Evolutionary conservation across 202 grass and related monocot species (phyloP), one percentile per base, ranked within the genome.

Genomic region (Musa balbisiana): DNA sequence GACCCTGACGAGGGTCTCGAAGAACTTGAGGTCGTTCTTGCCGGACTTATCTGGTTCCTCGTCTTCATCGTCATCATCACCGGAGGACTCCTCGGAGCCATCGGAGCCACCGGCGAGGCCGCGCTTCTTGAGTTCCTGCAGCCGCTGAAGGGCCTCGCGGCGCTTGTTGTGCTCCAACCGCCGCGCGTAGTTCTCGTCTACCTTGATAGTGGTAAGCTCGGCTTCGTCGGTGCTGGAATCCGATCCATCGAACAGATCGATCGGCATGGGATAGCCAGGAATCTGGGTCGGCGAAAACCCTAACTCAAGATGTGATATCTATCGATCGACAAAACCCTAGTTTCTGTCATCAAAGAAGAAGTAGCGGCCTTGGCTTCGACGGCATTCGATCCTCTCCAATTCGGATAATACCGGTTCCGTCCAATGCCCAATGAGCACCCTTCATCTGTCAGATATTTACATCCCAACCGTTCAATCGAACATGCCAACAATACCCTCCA

Each of bases 111-210:
- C 16, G 4, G 76, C 73, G 8, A 76, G 62, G 25, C 90, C 90
- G 25, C 86, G 49, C 84, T 83, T 93, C 88, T 84, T 87, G 76
- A 76, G 79, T 69, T 93, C 84, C 76, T 91, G 84, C 0, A 80
- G 82, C 50, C 84, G 74, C 60, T 93, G 86, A 53, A 82, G 55
- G 55, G 80, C 90, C 84, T 93, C 88, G n/a, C 90, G 90, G 73
- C 74, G 77, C 84, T 97, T 93, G 80, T 91, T 97, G 86, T 97
- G 88, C 80, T 97, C 90, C 63, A 87, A 85, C 33, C 82, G 76
- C 64, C 86, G 90, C 0, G 82, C 86, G 65, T 85, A 97, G 56
- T 83, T 80, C 84, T 89, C 74, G 73, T 97, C 84, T 75, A 97
- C 85, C 86, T 93, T 80, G 76, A 97, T 78, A 63, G 84, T 86